These are phyloP conservation scores for Fraxinus sp. DNA, from an alignment of 305 asterid genomes.

Conservation along the genomic window DNA sequence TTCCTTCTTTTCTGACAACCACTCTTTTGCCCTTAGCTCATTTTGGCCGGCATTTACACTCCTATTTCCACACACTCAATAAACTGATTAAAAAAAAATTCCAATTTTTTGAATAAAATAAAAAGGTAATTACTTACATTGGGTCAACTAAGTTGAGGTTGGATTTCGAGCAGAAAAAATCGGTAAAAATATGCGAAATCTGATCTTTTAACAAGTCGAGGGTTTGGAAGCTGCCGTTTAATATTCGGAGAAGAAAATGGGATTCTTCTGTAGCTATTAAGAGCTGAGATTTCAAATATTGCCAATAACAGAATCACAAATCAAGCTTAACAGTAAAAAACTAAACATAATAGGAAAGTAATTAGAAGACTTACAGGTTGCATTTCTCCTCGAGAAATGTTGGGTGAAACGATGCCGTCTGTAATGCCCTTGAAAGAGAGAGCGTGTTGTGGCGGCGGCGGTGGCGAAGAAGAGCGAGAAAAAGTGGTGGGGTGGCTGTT, in stretches of 20 bases:
- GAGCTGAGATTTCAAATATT: conserved; percentile 36
- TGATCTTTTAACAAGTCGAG: conserved; percentile 53
- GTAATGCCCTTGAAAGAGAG: not conserved
- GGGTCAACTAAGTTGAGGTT: conserved; percentile 32
- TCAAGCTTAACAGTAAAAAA: not conserved
- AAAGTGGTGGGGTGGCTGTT: not conserved
- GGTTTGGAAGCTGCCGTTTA: conserved; percentile 53
- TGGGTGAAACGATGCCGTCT: conserved; percentile 19
- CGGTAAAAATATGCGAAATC: conserved; percentile 36
- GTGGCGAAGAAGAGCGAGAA: not conserved
- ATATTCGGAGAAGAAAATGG: conserved; percentile 48
- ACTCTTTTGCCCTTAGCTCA: conserved; percentile 27
- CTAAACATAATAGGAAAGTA: not conserved
- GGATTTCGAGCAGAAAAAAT: conserved; percentile 36
- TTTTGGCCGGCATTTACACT: conserved; percentile 18
- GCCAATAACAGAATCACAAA: not conserved
- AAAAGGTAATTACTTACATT: conserved; percentile 35
- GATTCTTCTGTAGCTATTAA: conserved; percentile 56
- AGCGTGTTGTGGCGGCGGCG: not conserved
- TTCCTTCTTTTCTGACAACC: conserved; percentile 26
- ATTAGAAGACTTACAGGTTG: conserved; percentile 29
- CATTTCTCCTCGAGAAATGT: conserved; percentile 25
- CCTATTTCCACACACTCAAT: conserved; percentile 28
- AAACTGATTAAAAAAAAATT: not conserved
- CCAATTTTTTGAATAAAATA: not conserved